Evolutionary conservation across 2,329 filamentous ascomycete species (phyloP).

Genomic region (Aspergillus glaucus): DNA sequence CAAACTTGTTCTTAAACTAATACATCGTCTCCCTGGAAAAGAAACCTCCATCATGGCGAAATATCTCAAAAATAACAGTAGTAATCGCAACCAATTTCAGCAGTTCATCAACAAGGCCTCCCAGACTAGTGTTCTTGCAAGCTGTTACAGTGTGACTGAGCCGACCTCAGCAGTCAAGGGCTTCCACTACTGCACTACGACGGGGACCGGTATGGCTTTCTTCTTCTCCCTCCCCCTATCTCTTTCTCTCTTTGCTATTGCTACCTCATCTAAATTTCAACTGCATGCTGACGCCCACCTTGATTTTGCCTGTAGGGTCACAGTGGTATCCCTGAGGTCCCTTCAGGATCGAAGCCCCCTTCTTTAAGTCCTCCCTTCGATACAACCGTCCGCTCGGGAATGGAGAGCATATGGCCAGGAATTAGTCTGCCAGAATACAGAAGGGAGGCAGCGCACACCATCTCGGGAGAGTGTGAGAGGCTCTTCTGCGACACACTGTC

Average conservation of each 20-base stretch:
- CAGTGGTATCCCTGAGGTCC: slow-evolving; percentile 96
- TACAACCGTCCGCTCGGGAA: slow-evolving; percentile 61
- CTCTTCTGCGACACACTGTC: slow-evolving; percentile 97
- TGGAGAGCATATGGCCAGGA: slow-evolving; percentile 45
- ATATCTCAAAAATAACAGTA: slow-evolving; percentile 65
- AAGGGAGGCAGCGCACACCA: slow-evolving; percentile 93
- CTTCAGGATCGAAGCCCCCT: slow-evolving; percentile 77
- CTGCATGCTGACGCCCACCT: background rate
- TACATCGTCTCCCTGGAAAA: slow-evolving; percentile 1
- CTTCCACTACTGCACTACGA: slow-evolving; percentile 94
- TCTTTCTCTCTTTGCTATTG: too few species aligned
- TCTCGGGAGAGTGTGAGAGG: slow-evolving; percentile 99
- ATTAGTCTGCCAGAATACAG: slow-evolving; percentile 38
- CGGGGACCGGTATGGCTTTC: slow-evolving; percentile 61
- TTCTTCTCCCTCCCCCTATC: background rate
- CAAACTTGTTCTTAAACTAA: background rate
- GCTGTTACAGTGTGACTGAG: slow-evolving; percentile 77
- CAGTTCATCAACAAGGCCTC: slow-evolving; percentile 45
- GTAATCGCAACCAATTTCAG: slow-evolving; percentile 58
- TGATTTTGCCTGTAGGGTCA: slow-evolving; percentile 50
- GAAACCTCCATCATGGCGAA: slow-evolving; percentile 27
- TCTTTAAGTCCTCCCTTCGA: slow-evolving; percentile 85
- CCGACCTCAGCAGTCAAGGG: slow-evolving; percentile 65
- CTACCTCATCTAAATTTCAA: background rate
- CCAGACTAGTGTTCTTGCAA: slow-evolving; percentile 74